Percentiles rank a stretch among this genome's conserved stretches.
These are phyloP conservation scores for Cicer yamashitae DNA, from an alignment of 306 rosid genomes.

Conservation along the genomic window DNA sequence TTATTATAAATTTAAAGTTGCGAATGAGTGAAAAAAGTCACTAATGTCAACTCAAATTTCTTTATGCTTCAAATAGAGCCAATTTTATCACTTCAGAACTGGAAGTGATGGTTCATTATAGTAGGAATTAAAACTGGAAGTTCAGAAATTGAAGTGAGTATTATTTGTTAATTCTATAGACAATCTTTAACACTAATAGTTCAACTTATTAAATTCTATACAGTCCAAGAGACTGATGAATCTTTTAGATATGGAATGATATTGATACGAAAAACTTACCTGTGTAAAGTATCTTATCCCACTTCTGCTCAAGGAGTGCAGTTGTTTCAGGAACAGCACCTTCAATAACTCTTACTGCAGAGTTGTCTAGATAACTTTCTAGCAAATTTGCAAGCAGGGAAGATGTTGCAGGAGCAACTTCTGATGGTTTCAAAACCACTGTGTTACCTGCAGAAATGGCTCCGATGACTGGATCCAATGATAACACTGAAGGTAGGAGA, in stretches of 20 bases:
- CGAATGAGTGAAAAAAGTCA: constrained; percentile 1
- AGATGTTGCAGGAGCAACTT: constrained; percentile 77
- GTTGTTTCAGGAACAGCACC: constrained; percentile 85
- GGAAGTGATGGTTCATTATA: background rate
- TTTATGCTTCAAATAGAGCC: constrained; percentile 9
- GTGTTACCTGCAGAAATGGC: constrained; percentile 82
- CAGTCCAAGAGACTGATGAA: too few relatives aligned
- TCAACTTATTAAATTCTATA: too few relatives aligned
- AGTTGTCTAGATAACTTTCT: constrained; percentile 62
- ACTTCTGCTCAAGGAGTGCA: constrained; percentile 75
- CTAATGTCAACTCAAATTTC: constrained; percentile 7
- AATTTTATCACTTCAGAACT: constrained; percentile 1
- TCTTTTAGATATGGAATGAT: too few relatives aligned
- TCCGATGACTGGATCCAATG: constrained; percentile 85
- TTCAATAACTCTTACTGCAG: constrained; percentile 75
- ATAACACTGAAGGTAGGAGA: constrained; percentile 61
- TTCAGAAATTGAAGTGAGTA: too few relatives aligned
- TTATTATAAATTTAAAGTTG: constrained; percentile 17
- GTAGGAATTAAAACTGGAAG: too few relatives aligned
- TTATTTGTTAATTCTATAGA: too few relatives aligned
- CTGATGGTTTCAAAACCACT: constrained; percentile 84
- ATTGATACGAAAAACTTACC: constrained; percentile 47
- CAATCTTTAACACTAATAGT: too few relatives aligned
- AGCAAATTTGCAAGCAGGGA: constrained; percentile 59
- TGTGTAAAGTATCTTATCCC: constrained; percentile 91